Conservation (phyloP, 2,329 filamentous ascomycete species). For the Periconia sp. region DNA sequence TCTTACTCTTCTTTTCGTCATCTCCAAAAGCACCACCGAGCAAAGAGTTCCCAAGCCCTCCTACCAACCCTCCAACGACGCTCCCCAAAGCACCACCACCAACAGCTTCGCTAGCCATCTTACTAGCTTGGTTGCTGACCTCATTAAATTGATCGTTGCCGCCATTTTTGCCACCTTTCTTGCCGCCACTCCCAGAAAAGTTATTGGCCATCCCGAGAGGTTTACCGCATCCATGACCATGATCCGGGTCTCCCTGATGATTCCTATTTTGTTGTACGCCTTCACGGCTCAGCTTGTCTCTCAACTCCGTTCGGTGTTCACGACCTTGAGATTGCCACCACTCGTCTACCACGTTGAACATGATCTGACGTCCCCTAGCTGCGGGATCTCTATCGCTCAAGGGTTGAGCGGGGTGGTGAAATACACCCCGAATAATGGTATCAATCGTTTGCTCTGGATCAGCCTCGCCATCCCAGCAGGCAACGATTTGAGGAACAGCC, state of each 20-base stretch:
- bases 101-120: constrained; percentile 60
- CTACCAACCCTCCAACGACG: constrained; percentile 69
- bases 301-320: constrained; percentile 65
- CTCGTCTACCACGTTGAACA: constrained; percentile 77
- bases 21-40: constrained; percentile 63
- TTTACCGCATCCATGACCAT: constrained; percentile 86
- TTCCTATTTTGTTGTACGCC: constrained; percentile 79
- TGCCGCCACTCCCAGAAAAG: constrained; percentile 39
- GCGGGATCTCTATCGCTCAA: constrained; percentile 60
- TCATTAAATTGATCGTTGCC: constrained; percentile 33
- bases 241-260: constrained; percentile 81
- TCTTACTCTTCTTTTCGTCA: constrained; percentile 57
- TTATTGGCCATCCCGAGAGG: constrained; percentile 74
- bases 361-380: constrained; percentile 69
- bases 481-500: constrained; percentile 86
- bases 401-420: constrained; percentile 87
- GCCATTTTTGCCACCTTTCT: constrained; percentile 38
- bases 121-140: constrained; percentile 46
- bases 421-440: constrained; percentile 77
- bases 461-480: constrained; percentile 80
- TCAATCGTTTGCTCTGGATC: constrained; percentile 72
- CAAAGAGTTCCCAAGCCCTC: constrained; percentile 60
- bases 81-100: constrained; percentile 69
- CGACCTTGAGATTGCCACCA: constrained; percentile 73
- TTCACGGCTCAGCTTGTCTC: constrained; percentile 72